These are phyloP conservation scores for Ophiobolus disseminans DNA, from an alignment of 2,329 filamentous ascomycete genomes.

Conservation along the genomic window DNA sequence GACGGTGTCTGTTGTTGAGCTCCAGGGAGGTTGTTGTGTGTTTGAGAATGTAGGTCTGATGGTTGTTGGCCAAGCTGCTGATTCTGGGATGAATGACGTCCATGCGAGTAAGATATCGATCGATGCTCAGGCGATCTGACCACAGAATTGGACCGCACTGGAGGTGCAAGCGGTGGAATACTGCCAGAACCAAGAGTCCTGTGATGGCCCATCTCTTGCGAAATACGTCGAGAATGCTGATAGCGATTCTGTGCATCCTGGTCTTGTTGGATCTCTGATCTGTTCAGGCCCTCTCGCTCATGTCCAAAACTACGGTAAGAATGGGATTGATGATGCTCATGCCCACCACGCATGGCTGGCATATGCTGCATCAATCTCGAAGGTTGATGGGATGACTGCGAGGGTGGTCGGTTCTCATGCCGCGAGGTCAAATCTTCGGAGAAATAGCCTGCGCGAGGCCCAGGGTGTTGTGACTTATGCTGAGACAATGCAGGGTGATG, in stretches of 20 bases:
- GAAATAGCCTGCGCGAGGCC: constrained; percentile 46
- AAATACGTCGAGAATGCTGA: constrained; percentile 39
- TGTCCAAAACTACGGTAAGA: constrained; percentile 32
- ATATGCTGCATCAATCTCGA: constrained; percentile 34
- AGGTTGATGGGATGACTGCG: constrained; percentile 35
- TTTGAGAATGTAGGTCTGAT: constrained; percentile 29
- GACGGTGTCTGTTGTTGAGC: constrained; percentile 29
- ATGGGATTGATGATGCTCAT: constrained; percentile 37
- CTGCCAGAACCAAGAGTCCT: constrained; percentile 31
- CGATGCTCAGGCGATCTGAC: constrained; percentile 42
- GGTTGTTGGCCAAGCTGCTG: constrained; percentile 30
- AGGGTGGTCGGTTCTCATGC: constrained; percentile 37
- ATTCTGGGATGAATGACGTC: constrained; percentile 33
- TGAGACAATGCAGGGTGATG: constrained; percentile 37
- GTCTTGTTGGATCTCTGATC: constrained; percentile 40
- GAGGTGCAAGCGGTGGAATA: constrained; percentile 28
- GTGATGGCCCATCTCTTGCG: constrained; percentile 39
- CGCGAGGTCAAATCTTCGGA: constrained; percentile 42
- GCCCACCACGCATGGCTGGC: constrained; percentile 30
- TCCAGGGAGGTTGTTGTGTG: constrained; percentile 20
- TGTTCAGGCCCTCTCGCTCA: constrained; percentile 33
- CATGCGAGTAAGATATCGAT: constrained; percentile 37
- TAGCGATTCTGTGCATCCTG: constrained; percentile 38
- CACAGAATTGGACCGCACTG: constrained; percentile 34
- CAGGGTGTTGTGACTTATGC: constrained; percentile 36